Base-by-base conservation (phyloP, 2,329 filamentous ascomycete species). In the Calonectria honghensis region DNA sequence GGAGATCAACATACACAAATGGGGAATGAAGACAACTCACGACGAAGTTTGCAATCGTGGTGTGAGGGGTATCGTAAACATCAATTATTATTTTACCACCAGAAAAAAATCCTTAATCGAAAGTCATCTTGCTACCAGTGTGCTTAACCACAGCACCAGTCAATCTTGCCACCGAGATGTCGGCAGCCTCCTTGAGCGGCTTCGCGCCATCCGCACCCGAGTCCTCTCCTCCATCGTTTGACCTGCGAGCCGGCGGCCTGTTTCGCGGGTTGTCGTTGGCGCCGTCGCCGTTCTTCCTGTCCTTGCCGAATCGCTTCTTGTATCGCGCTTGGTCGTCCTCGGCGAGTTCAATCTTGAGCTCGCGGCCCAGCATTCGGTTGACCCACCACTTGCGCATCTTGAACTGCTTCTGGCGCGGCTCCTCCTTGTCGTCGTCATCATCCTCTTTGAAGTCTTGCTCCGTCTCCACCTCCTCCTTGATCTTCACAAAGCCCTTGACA, bases 221-320 rank as follows among this genome's bases (percentile, higher is more conserved):
- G 14, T 51, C 29, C 83, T 81, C 84, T 83, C 77, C 76, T 72
- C 61, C 73, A 29, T 76, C 77, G 39, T 68, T 73, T n/a, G 68
- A 65, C 31, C 76, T 78, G 68, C 75, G 84, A 85, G 68, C 88
- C 79, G 83, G 87, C 75, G 83, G 85, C 74, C 82, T 81, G 29
- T 83, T 77, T 48, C 81, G 76, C 50, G 80, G 76, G 65, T 80
- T 79, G 64, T 75, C 77, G 54, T 80, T 81, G 48, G 78, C 79
- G 45, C 79, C 77, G 66, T 78, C 75, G 39, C 77, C 80, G 48
- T 57, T 71, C 78, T 86, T 78, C 75, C 79, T 73, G 75, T 93
- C 93, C 84, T 96, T 96, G 77, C 95, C 94, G 82, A 94, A 98
- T 2, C 97, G 92, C 89, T 98, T 99, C 88, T 96, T 96, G 86